A percentile compares a stretch with the other conserved stretches of the same genome.
These are phyloP conservation scores for Sporothrix euskadiensis DNA, from an alignment of 2,329 filamentous ascomycete species.

Conservation along the genomic window DNA sequence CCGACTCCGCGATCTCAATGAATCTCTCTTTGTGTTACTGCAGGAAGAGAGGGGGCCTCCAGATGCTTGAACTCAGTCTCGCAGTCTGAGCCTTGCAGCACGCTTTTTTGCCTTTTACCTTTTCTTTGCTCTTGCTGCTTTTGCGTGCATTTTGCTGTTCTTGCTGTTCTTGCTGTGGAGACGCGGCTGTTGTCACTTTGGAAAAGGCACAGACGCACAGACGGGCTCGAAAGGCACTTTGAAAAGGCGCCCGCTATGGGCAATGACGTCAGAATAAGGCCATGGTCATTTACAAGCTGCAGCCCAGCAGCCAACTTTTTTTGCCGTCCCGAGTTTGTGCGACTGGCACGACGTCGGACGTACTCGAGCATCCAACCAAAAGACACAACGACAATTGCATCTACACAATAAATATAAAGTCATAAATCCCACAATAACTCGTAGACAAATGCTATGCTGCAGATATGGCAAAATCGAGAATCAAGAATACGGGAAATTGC, in stretches of 20 bases:
- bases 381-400: background rate
- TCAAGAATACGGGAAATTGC: constrained; percentile 4
- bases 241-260: background rate
- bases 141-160: background rate
- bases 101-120: background rate
- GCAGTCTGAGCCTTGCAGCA: background rate
- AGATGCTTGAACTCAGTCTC: background rate
- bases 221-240: background rate
- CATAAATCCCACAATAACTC: background rate
- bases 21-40: background rate
- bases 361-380: background rate
- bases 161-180: background rate
- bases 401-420: background rate
- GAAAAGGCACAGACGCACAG: background rate
- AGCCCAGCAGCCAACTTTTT: constrained; percentile 15
- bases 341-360: background rate
- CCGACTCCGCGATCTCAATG: constrained; percentile 18
- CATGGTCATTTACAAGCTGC: constrained; percentile 19
- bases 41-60: background rate
- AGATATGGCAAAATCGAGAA: constrained; percentile 2
- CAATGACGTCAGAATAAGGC: constrained; percentile 29
- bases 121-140: background rate
- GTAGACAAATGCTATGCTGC: constrained; percentile 10
- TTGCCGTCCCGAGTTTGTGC: background rate
- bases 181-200: background rate